Percentiles rank a stretch among this genome's conserved stretches.
These are phyloP conservation scores for Komagataella pastoris DNA, from an alignment of 805 yeast species.

Conservation along the genomic window DNA sequence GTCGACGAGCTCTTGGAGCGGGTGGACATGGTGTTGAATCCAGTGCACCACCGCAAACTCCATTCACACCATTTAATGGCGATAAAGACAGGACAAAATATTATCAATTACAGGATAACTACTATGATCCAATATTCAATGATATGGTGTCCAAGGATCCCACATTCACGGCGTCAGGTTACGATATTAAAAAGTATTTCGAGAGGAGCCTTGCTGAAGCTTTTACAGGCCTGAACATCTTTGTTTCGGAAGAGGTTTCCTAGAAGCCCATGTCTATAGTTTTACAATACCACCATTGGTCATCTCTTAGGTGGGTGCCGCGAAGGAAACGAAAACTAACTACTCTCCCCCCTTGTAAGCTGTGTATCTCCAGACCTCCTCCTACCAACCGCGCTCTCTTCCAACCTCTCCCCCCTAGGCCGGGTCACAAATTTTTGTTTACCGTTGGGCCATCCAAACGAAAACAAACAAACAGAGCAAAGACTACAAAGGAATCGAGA, in stretches of 20 bases:
- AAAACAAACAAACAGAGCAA: not conserved
- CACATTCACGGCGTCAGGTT: slow-evolving; percentile 78
- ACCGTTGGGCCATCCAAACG: not conserved
- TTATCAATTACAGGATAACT: slow-evolving; percentile 28
- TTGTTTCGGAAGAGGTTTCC: slow-evolving; percentile 40
- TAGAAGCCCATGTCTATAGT: no score
- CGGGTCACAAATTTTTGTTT: not conserved
- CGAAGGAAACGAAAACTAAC: not conserved
- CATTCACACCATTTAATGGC: slow-evolving; percentile 92
- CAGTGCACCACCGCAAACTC: slow-evolving; percentile 21
- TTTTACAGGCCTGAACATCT: slow-evolving; percentile 79
- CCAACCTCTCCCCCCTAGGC: not conserved
- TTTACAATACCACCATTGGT: no score
- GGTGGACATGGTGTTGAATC: slow-evolving; percentile 16
- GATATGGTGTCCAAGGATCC: slow-evolving; percentile 29
- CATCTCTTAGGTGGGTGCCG: not conserved
- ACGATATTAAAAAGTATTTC: slow-evolving; percentile 55
- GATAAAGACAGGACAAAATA: slow-evolving; percentile 51
- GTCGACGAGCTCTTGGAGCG: slow-evolving; percentile 14
- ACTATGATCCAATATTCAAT: slow-evolving; percentile 47
- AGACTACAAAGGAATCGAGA: not conserved
- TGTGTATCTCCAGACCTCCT: no score
- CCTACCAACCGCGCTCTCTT: not conserved
- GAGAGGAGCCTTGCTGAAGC: slow-evolving; percentile 77
- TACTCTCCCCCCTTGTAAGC: not conserved